A percentile compares a stretch with the other conserved stretches of the same genome.
phyloP scores from a whole-genome alignment of 352 stramenopile genomes.

The Salisapilia sapeloensis region DNA sequence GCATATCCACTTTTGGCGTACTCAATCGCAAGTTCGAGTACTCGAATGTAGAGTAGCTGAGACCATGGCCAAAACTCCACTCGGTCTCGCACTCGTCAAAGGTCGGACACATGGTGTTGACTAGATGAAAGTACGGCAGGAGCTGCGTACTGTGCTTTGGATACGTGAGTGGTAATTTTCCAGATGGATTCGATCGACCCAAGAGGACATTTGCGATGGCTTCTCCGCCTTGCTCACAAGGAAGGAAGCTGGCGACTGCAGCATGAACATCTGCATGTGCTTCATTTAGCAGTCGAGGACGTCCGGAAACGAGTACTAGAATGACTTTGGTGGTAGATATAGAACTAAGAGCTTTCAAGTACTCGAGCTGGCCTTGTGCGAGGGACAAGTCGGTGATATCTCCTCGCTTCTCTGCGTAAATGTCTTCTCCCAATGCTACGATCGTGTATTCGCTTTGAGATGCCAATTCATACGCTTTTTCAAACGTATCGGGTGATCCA shows the following conservation, averaged over 20 bases:
- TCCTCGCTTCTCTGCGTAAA: conserved; percentile 72
- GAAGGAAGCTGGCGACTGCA: conserved; percentile 51
- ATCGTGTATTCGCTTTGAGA: conserved; percentile 50
- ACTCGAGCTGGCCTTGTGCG: conserved; percentile 30
- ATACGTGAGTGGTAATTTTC: conserved; percentile 66
- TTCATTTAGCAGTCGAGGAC: conserved; percentile 32
- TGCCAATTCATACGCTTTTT: conserved; percentile 19
- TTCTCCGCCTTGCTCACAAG: conserved; percentile 62
- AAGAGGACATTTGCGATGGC: conserved; percentile 51
- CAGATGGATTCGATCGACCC: conserved; percentile 51
- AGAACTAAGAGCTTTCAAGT: conserved; percentile 31
- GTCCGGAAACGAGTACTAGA: conserved; percentile 42
- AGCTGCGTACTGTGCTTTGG: conserved; percentile 18
- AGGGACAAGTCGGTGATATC: conserved; percentile 47
- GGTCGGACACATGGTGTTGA: conserved; percentile 32
- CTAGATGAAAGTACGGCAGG: conserved; percentile 52
- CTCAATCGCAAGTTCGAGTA: conserved; percentile 38
- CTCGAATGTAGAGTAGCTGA: conserved; percentile 47
- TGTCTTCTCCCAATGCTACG: conserved; percentile 46
- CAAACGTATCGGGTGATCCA: conserved; percentile 13
- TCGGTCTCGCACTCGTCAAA: conserved; percentile 34
- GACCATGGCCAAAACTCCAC: conserved; percentile 45
- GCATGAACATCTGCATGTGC: conserved; percentile 24
- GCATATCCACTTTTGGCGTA: conserved; percentile 11
- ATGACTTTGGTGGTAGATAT: conserved; percentile 51